A percentile compares a stretch with the other conserved stretches of the same genome.
These are phyloP conservation scores for Pycnococcus provasolii DNA, from an alignment of 139 green algal genomes.

Conservation along the genomic window DNA sequence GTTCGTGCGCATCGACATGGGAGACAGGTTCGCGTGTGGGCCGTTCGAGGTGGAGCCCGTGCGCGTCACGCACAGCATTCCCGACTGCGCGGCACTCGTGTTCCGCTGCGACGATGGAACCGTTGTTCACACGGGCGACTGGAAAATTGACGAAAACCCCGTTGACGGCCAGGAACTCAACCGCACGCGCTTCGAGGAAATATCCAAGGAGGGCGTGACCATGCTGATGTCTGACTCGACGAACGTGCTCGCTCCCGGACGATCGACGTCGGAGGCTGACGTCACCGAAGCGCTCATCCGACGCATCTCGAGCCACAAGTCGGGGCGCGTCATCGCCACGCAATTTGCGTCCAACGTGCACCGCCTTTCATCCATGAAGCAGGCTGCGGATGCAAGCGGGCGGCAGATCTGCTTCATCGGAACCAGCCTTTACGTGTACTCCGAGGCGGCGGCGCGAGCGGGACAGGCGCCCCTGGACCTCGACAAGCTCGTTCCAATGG, in stretches of 20 bases:
- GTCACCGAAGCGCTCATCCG: constrained; percentile 62
- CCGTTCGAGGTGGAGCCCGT: constrained; percentile 57
- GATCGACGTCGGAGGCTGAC: constrained; percentile 65
- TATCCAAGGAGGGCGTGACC: constrained; percentile 41
- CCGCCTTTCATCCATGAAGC: constrained; percentile 72
- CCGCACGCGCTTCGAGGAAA: constrained; percentile 60
- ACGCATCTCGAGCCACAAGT: constrained; percentile 51
- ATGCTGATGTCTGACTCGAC: constrained; percentile 94
- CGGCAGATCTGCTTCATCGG: constrained; percentile 78
- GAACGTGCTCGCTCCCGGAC: constrained; percentile 84
- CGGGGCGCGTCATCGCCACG: constrained; percentile 74
- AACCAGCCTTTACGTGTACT: constrained; percentile 77
- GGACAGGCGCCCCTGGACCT: constrained; percentile 62
- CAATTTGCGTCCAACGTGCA: constrained; percentile 91
- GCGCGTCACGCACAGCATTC: constrained; percentile 94
- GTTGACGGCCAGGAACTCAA: constrained; percentile 86
- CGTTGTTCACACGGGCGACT: constrained; percentile 92
- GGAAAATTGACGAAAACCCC: constrained; percentile 96
- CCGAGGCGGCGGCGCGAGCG: constrained; percentile 74
- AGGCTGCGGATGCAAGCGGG: constrained; percentile 79
- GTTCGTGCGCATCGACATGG: constrained; percentile 51
- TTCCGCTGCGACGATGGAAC: constrained; percentile 75
- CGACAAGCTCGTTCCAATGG: constrained; percentile 54
- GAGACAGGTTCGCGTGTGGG: constrained; percentile 30
- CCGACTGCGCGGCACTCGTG: constrained; percentile 89